Evolutionary conservation across 164 flowering plant genomes (phyloP), one percentile per base, ranked within the genome.

Genomic region (Aristolochia contorta): DNA sequence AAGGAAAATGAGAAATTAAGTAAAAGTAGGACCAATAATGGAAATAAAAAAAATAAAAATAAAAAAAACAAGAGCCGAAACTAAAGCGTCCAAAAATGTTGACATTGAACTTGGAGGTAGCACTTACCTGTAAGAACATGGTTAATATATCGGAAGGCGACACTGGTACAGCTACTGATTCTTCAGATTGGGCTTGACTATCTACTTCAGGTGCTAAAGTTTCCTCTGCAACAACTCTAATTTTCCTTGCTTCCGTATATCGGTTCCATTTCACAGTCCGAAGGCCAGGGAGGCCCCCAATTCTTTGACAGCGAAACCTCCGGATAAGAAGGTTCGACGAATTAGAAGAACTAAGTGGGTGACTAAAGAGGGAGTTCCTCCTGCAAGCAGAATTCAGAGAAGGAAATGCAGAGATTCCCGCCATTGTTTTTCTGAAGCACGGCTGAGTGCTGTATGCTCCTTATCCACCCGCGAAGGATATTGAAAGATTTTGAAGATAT

Each of bases 101-200:
- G 19, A 32, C 47, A 30, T 15, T 3, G 2, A 48, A n/a, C 16
- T 48, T 15, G 16, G 47, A 48, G 12, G 16, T 5, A 50, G 57
- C 30, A 10, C 14, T 22, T 62, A 80, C 98, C 89, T 82, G 85
- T 73, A 92, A 86, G 77, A 79, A 77, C 96, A 89, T 86, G 61
- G 78, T 81, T 68, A 92, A 90, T 24, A 77, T 68, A 65, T 89
- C 96, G 12, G 98, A 86, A 66, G 97, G 91, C 16, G 96, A 89
- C 46, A 92, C 86, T 3, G 93, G 82, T 58, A 92, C 87, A 0
- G 87, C 71, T 58, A 92, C 88, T 3, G 88, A 54, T 61, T 73
- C 82, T 10, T 78, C 85, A 48, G 69, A 27, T 20, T 69, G 58
- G 20, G 56, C 69, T 69, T 57, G 33, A 12, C 10, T 33, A 62